Evolutionary conservation across 2,329 filamentous ascomycete genomes (phyloP), one percentile per base, ranked within the genome.

Genomic region (Claviceps citrina): DNA sequence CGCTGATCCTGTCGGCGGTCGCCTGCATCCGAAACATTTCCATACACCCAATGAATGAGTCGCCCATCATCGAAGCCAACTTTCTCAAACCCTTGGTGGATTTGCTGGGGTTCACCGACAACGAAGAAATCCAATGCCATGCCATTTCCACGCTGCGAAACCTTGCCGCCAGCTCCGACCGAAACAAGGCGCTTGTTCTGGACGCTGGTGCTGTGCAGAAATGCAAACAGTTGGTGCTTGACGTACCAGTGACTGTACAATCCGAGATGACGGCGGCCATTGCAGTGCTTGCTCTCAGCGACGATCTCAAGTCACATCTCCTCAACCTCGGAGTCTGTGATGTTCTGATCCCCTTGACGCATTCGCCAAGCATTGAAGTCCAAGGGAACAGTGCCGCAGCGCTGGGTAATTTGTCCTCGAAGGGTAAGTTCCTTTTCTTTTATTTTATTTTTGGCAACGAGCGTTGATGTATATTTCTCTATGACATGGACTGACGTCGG

Each of bases 191-290:
- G 43, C 71, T 98, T n/a, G 91, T 98, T 1, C 67, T 98, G 36
- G 86, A 96, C 61, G 91, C 91, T 26, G 91, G 91, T 19, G 91
- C 91, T 2, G 91, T 98, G 30, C 86, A 96, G 57, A 96, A 96
- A 60, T 98, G 91, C 76, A 96, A 95, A 63, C 85, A 96, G 56
- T 71, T 98, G 39, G 87, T 98, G 19, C 68, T 98, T 15, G 81
- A 93, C 41, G 91, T 96, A 3, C 86, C 91, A 0, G 72, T 96
- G 36, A 89, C 84, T 30, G 91, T 98, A 2, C 91, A 98, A 58
- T 95, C 87, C 2, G 91, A 98, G 61, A 98, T 98, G 91, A 98
- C 91, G 4, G 91, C 91, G n/a, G 91, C 91, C 1, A 95, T 98
- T 60, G 91, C 91, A 28, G 91, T 98, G 12, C 71, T 98, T 47